Conservation (phyloP, 805 yeast species). For the Pichia paraexigua region DNA sequence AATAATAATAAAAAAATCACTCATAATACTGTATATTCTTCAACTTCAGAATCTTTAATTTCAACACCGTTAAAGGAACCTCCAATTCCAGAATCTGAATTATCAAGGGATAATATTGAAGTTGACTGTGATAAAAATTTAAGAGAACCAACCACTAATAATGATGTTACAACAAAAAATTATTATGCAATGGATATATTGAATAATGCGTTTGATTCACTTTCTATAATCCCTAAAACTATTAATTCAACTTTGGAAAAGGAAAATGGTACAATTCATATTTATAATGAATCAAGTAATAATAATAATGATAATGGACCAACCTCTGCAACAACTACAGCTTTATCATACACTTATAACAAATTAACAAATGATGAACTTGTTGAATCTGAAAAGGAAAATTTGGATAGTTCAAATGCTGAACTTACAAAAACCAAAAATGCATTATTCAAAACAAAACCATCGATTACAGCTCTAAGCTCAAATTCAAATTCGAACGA, state of each 20-base stretch:
- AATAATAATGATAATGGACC: neutral
- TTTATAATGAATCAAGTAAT: neutral
- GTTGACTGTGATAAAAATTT: constrained; percentile 20
- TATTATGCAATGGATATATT: constrained; percentile 28
- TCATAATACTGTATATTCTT: constrained; percentile 8
- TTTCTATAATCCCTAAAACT: neutral
- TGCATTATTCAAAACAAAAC: neutral
- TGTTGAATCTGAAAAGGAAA: neutral
- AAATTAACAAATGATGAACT: constrained; percentile 1
- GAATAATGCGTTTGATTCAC: constrained; percentile 26
- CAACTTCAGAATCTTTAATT: constrained; percentile 14
- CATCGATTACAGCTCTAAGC: neutral
- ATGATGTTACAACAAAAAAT: constrained; percentile 8
- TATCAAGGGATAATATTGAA: constrained; percentile 8
- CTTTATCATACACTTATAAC: neutral
- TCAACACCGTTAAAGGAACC: constrained; percentile 25
- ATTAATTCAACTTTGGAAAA: neutral
- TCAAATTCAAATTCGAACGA: neutral
- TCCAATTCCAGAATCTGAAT: constrained; percentile 4
- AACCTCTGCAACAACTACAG: neutral
- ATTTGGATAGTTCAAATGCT: neutral
- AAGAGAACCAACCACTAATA: neutral
- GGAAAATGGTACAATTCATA: constrained; percentile 14
- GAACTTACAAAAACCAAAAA: neutral
- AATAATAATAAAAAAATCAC: neutral